Base-by-base conservation (phyloP, 768 basidiomycete species). In the Mrakia gelida region DNA sequence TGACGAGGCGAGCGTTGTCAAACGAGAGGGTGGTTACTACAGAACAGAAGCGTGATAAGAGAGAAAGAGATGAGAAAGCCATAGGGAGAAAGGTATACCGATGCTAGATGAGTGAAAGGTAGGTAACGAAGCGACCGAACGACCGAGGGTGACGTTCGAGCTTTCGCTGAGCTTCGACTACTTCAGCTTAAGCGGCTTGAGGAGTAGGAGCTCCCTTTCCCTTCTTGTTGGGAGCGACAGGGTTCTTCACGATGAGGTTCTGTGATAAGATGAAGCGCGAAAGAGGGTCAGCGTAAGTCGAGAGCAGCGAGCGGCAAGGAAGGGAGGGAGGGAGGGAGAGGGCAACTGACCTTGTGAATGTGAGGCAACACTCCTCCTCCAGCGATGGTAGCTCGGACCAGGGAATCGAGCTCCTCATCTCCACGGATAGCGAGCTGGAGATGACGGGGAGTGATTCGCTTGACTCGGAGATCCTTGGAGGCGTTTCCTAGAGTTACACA, bases 401-500 rank as follows among this genome's bases (percentile, higher is more conserved):
- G 90, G 26, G 90, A 91, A 83, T 98, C 95, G n/a, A 98, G 90
- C 83, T 98, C 95, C 84, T 97, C 95, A 84, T 98, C 95, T 49
- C 95, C 95, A 79, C 95, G 92, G 80, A 98, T 98, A 38, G 95
- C 95, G 41, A 97, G 89, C 84, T 97, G 95, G 80, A 98, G 85
- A 61, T 76, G 75, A 67, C 95, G 91, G 26, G 95, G 95, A 0
- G 94, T 96, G 84, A 98, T 95, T 85, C 95, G 93, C 85, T 97
- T 98, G 68, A 96, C 94, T 71, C 92, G 90, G n/a, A 97, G 88
- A 86, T 98, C 95, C 83, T 97, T 96, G 3, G 95, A 96, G 41
- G 95, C 95, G 84, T 98, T 98, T 32, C 67, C 67, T 70, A 23
- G 1, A 43, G 26, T 1, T 8, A 95, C 1, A 95, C 1, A 54